phyloP scores from a whole-genome alignment of 371 early-diverging fungal species.

The Mucor indicus region DNA sequence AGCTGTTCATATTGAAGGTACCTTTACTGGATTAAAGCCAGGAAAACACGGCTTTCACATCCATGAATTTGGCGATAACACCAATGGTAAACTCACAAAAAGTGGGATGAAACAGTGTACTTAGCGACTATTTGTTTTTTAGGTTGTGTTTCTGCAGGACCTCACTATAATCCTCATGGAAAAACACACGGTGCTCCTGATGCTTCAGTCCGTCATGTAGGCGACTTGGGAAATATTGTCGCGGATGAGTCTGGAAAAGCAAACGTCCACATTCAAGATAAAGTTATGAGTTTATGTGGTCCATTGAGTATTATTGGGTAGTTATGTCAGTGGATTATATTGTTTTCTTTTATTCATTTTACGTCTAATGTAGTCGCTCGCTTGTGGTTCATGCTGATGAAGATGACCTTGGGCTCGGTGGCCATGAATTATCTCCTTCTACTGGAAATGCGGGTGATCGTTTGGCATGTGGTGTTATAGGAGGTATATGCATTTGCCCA shows the following conservation, averaged over 20 bases:
- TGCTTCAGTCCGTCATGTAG: conserved; percentile 75
- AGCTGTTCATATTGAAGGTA: conserved; percentile 62
- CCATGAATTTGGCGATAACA: conserved; percentile 83
- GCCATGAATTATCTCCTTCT: conserved; percentile 70
- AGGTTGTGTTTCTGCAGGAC: conserved; percentile 80
- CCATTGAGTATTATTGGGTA: conserved; percentile 76
- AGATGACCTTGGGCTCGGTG: conserved; percentile 66
- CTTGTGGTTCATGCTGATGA: conserved; percentile 68
- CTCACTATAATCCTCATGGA: conserved; percentile 83
- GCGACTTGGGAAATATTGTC: conserved; percentile 85
- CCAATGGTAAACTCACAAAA: conserved; percentile 55
- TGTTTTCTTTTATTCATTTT: background rate
- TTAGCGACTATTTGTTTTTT: background rate
- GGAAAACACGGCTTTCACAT: conserved; percentile 94
- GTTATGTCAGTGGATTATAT: background rate
- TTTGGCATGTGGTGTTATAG: conserved; percentile 91
- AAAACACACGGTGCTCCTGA: conserved; percentile 83
- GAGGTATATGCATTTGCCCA: conserved; percentile 33
- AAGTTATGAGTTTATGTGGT: conserved; percentile 74
- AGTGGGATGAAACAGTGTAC: background rate
- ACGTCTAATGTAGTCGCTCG: conserved; percentile 57
- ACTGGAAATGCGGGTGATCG: conserved; percentile 87
- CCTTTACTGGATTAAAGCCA: conserved; percentile 66
- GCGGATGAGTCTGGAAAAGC: conserved; percentile 62
- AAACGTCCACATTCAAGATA: conserved; percentile 59